These are phyloP conservation scores for Tuber indicum DNA, from an alignment of 495 filamentous ascomycete genomes.

Conservation along the genomic window DNA sequence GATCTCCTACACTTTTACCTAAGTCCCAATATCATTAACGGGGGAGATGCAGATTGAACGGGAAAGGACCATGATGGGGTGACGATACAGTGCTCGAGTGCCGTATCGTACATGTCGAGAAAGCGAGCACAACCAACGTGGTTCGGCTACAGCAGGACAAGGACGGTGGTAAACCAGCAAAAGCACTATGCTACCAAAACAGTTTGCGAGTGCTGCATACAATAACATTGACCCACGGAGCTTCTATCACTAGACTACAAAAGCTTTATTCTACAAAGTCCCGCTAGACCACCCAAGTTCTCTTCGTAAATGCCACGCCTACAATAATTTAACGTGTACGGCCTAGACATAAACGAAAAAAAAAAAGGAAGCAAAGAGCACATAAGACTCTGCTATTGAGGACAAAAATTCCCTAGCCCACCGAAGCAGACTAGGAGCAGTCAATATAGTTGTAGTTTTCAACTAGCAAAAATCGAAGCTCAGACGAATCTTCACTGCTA, in stretches of 20 bases:
- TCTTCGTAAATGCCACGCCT: constrained; percentile 23
- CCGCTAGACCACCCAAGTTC: neutral
- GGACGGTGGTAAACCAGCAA: neutral
- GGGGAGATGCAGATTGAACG: neutral
- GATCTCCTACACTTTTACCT: neutral
- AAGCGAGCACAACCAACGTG: neutral
- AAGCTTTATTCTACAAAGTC: neutral
- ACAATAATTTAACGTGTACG: neutral
- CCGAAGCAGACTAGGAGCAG: constrained; percentile 45
- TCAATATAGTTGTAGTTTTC: constrained; percentile 51
- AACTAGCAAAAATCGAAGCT: constrained; percentile 55
- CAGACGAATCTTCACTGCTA: constrained; percentile 54
- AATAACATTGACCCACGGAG: neutral
- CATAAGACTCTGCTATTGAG: neutral
- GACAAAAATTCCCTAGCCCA: constrained; percentile 47
- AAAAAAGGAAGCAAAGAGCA: constrained; percentile 13
- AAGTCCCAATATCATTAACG: neutral
- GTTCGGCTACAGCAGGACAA: neutral
- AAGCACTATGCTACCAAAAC: neutral
- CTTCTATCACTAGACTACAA: neutral
- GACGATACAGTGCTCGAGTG: too few relatives aligned
- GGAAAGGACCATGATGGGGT: neutral
- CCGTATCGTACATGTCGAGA: neutral
- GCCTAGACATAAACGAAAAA: constrained; percentile 29
- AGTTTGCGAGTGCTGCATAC: neutral